Percentiles rank a stretch among this genome's conserved stretches.
These are phyloP conservation scores for Mollisiaceae sp. DNA, from an alignment of 2,329 filamentous ascomycete genomes.

Conservation along the genomic window DNA sequence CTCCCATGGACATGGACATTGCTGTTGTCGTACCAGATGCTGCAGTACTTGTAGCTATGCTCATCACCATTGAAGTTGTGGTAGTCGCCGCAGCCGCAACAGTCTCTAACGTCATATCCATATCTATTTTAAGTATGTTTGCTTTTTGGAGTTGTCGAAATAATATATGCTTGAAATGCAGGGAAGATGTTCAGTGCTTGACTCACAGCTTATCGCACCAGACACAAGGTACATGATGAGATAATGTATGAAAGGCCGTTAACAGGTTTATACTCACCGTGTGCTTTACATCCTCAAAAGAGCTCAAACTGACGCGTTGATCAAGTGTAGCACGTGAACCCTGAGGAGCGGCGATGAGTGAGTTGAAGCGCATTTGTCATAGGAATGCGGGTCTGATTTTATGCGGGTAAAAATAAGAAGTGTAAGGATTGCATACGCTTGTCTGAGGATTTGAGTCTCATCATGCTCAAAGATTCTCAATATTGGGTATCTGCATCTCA, in stretches of 20 bases:
- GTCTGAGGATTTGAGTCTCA: neutral
- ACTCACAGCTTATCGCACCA: too few relatives aligned
- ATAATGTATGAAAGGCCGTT: neutral
- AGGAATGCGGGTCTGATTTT: neutral
- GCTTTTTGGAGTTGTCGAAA: neutral
- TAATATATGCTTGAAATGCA: too few relatives aligned
- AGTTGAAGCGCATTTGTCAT: neutral
- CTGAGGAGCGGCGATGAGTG: conserved; percentile 4
- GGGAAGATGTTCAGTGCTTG: too few relatives aligned
- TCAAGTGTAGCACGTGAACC: conserved; percentile 1
- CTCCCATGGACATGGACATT: conserved; percentile 32
- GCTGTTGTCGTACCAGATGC: conserved; percentile 4
- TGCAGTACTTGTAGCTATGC: neutral
- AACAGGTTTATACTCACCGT: neutral
- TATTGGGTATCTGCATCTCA: neutral
- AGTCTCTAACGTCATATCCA: conserved; percentile 16
- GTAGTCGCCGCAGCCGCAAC: conserved; percentile 9
- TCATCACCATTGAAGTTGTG: conserved; percentile 4
- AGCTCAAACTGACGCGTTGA: conserved; percentile 24
- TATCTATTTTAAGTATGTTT: conserved; percentile 6
- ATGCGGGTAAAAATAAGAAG: neutral
- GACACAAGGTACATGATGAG: neutral
- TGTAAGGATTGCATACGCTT: too few relatives aligned
- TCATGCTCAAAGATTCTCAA: conserved; percentile 8
- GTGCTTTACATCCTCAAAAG: conserved; percentile 16